Base-by-base conservation (phyloP, 345 rosid genomes). In the Jatropha curcas region DNA sequence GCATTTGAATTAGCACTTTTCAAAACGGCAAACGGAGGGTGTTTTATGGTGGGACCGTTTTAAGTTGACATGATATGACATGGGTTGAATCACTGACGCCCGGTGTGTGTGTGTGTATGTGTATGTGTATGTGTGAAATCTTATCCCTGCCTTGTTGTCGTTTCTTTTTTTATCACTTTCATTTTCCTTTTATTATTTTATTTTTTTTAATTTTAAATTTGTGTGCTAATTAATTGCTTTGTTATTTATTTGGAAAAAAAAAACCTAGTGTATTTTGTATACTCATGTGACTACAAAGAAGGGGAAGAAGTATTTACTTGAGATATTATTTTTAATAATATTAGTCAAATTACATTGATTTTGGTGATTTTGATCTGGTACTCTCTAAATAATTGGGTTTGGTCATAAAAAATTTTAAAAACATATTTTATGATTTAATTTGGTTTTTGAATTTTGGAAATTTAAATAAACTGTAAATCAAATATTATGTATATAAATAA, bases 61-160 rank as follows among this genome's bases (percentile, higher is more conserved):
- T 64, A 76, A 34, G 60, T 65, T 73, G 64, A 62, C 73, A 59
- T 74, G 82, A 68, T 53, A 20, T 66, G 55, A 71, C 17, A 39
- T 74, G 81, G 75, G 43, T 73, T 45, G 76, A 82, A 85, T 85
- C 81, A 84, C 80, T 82, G 76, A 80, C 4, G 71, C 56, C 73
- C 50, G 74, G 71, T 55, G 79, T 65, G 52, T n/a, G n/a, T n/a
- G n/a, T n/a, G n/a, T n/a, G n/a, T 41, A 13, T 41, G 45, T 39
- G 43, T 39, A 6, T 39, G 43, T 41, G 8, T 31, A 24, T 20
- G 19, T 28, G 33, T 22, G 2, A 14, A 4, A 61, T 68, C 74
- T 67, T 61, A 56, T 74, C 53, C 13, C 56, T 67, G 50, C 68
- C 39, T 61, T 28, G 60, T 62, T 71, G 65, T 60, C 72, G 24